Percentiles rank a stretch among this genome's conserved stretches.
Evolutionary conservation across 1,284 basidiomycete species (phyloP).

Genomic region (Bondarzewia mesenterica): DNA sequence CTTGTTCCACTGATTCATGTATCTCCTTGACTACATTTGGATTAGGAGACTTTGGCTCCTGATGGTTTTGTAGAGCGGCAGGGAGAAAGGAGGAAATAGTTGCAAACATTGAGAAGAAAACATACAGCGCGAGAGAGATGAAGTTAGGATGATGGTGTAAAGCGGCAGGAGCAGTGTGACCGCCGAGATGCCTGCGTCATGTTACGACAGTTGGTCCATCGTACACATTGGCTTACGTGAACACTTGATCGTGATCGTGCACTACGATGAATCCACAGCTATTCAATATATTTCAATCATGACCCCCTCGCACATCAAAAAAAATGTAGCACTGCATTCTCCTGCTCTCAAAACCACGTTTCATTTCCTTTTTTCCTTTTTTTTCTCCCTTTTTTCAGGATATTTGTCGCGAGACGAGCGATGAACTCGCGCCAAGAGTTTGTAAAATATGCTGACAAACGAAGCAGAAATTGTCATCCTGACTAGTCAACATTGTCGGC

Average conservation of each 20-base stretch:
- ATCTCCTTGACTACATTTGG: slow-evolving; percentile 10
- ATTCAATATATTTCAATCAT: too few species aligned
- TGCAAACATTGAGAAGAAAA: background rate
- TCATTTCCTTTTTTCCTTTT: too few species aligned
- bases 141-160: background rate
- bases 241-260: background rate
- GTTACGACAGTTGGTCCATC: background rate
- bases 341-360: too few species aligned
- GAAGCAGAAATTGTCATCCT: too few species aligned
- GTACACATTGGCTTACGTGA: background rate
- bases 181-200: background rate
- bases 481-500: too few species aligned
- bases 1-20: slow-evolving; percentile 19
- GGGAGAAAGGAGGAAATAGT: slow-evolving; percentile 52
- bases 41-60: slow-evolving; percentile 13
- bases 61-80: slow-evolving; percentile 35
- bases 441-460: too few species aligned
- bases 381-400: too few species aligned
- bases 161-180: background rate
- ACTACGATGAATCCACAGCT: too few species aligned
- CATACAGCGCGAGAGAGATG: background rate
- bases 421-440: too few species aligned
- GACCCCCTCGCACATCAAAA: too few species aligned
- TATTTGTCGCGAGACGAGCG: too few species aligned
- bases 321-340: too few species aligned